Evolutionary conservation across 225 moss, liverwort and hornwort species (phyloP).

Genomic region (Takakia lepidozioides): DNA sequence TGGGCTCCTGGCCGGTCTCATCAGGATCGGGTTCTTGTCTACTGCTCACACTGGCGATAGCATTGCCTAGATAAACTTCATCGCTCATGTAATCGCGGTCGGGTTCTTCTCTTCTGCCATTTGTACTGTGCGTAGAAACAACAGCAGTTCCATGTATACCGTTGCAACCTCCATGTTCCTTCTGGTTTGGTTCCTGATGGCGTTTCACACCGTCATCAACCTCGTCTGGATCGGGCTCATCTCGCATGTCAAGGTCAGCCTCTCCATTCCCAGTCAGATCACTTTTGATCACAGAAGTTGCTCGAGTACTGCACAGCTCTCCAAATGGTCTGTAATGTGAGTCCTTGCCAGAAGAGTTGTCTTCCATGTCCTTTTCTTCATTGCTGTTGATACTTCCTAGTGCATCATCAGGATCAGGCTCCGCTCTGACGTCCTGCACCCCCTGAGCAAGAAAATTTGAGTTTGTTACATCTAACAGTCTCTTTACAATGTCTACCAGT

Average conservation of each 20-base stretch:
- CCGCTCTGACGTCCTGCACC: constrained; percentile 2
- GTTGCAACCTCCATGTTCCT: no score
- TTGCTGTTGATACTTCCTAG: neutral
- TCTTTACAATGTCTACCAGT: no score
- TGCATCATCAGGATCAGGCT: constrained; percentile 19
- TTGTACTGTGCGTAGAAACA: no score
- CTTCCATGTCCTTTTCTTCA: constrained; percentile 29
- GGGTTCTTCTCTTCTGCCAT: neutral
- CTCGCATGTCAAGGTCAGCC: constrained; percentile 13
- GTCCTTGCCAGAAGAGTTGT: constrained; percentile 2
- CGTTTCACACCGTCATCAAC: neutral
- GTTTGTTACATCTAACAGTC: no score
- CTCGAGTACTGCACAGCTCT: no score
- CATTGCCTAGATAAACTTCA: no score
- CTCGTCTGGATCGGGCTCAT: constrained; percentile 23
- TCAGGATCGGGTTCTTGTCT: constrained; percentile 24
- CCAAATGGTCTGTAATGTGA: no score
- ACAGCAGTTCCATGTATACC: no score
- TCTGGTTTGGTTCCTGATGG: constrained; percentile 17
- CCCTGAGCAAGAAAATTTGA: no score
- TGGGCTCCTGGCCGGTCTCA: no score
- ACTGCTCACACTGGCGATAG: neutral
- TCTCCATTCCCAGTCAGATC: no score
- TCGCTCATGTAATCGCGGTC: neutral
- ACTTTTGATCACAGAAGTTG: no score